Conservation (phyloP, 2,329 filamentous ascomycete genomes). For the Dactylonectria macrodidyma region DNA sequence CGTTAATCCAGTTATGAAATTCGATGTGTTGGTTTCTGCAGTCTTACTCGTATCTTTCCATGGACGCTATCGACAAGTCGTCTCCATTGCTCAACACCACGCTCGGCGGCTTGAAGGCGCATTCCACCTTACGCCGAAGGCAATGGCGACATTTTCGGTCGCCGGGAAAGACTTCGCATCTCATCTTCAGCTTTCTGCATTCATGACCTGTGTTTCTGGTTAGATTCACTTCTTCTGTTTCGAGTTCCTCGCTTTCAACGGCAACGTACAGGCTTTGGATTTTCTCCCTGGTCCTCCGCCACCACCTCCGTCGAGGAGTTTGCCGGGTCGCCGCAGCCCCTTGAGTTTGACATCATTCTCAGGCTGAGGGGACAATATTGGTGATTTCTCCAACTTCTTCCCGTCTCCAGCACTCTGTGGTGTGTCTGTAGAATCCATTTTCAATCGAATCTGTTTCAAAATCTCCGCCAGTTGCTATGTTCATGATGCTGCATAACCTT, state of each 20-base stretch:
- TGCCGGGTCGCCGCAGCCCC: slow-evolving; percentile 9
- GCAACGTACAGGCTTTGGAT: slow-evolving; percentile 33
- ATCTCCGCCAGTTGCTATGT: neutral
- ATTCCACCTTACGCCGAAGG: slow-evolving; percentile 33
- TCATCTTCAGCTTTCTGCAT: slow-evolving; percentile 36
- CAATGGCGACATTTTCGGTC: slow-evolving; percentile 35
- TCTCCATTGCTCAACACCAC: slow-evolving; percentile 3
- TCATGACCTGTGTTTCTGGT: slow-evolving; percentile 24
- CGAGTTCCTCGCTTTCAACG: neutral
- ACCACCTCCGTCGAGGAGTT: slow-evolving; percentile 10
- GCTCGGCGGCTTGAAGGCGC: slow-evolving; percentile 27
- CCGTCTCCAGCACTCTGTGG: neutral
- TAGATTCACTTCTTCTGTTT: neutral
- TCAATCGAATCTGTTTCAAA: neutral
- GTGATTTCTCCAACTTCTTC: neutral
- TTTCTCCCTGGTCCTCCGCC: slow-evolving; percentile 31
- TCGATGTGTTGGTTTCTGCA: too few species aligned
- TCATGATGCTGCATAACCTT: neutral
- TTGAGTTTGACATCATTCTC: slow-evolving; percentile 18
- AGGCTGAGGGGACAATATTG: neutral
- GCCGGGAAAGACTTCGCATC: slow-evolving; percentile 34
- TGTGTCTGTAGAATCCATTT: slow-evolving; percentile 7
- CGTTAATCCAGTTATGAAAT: neutral
- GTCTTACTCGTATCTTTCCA: slow-evolving; percentile 32
- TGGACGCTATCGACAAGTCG: neutral